These are phyloP conservation scores for Boletus subcaerulescens DNA, from an alignment of 768 basidiomycete species.

Conservation along the genomic window DNA sequence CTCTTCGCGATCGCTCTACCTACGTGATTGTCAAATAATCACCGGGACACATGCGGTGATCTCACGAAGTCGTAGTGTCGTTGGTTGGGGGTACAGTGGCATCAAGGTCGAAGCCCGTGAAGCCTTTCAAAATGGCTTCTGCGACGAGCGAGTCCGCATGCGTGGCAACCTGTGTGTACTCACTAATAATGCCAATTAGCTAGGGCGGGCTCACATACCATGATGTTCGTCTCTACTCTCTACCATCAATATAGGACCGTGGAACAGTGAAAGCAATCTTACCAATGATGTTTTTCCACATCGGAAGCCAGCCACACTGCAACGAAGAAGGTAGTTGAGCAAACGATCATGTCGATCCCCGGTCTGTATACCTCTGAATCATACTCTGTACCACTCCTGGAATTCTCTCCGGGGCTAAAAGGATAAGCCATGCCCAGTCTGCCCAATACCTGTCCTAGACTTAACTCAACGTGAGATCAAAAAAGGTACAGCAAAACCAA, in stretches of 20 bases:
- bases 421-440: constrained; percentile 75
- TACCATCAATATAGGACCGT: neutral
- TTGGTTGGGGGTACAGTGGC: constrained; percentile 58
- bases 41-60: too few relatives aligned
- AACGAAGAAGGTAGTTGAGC: neutral
- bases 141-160: too few relatives aligned
- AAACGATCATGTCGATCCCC: too few relatives aligned
- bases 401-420: too few relatives aligned
- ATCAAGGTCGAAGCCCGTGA: constrained; percentile 58
- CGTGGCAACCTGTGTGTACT: too few relatives aligned
- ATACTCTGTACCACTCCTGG: constrained; percentile 80
- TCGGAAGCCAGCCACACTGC: constrained; percentile 78
- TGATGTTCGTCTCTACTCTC: constrained; percentile 70
- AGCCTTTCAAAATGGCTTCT: too few relatives aligned
- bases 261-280: constrained; percentile 4
- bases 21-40: constrained; percentile 19
- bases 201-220: constrained; percentile 40
- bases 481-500: neutral
- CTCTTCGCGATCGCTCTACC: constrained; percentile 74
- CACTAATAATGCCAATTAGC: too few relatives aligned
- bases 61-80: constrained; percentile 53
- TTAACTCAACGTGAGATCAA: neutral
- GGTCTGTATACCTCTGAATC: constrained; percentile 56
- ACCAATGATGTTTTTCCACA: constrained; percentile 88
- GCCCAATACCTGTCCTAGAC: constrained; percentile 74